Evolutionary conservation across 305 asterid genomes (phyloP).

Genomic region (Fraxinus floribunda): DNA sequence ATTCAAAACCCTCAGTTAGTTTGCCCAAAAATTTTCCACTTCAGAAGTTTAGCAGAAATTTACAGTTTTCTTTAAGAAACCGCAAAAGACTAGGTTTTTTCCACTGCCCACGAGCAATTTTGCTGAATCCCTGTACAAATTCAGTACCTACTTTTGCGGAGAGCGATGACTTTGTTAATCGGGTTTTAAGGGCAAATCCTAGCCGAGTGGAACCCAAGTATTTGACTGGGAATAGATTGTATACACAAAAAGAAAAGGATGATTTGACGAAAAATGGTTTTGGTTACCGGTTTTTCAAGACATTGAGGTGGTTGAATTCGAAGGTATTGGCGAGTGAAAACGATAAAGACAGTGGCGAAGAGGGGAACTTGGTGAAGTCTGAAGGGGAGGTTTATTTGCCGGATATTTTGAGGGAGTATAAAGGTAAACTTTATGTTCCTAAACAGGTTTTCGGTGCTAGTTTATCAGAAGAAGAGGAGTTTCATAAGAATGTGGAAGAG

Average conservation of each 20-base stretch:
- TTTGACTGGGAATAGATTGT: conserved; percentile 36
- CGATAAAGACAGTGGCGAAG: conserved; percentile 6
- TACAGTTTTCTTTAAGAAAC: not conserved
- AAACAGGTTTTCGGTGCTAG: conserved; percentile 55
- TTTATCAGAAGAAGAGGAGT: conserved; percentile 85
- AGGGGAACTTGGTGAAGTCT: conserved; percentile 12
- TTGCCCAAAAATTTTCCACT: not conserved
- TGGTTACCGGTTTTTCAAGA: conserved; percentile 26
- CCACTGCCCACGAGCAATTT: not conserved
- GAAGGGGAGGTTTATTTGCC: conserved; percentile 27
- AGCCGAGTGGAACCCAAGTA: conserved; percentile 49
- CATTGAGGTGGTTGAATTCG: conserved; percentile 36
- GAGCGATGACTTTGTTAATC: not conserved
- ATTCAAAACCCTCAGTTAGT: not conserved
- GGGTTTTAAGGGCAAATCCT: conserved; percentile 42
- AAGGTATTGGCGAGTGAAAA: conserved; percentile 27
- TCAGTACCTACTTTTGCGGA: not conserved
- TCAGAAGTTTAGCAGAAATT: not conserved
- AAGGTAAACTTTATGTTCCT: conserved; percentile 51
- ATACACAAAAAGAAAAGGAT: conserved; percentile 43
- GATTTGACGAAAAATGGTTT: conserved; percentile 28
- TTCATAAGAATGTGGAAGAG: conserved; percentile 65
- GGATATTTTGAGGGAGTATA: conserved; percentile 50
- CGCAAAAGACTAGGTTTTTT: not conserved
- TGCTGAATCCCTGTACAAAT: not conserved